A percentile compares a stretch with the other conserved stretches of the same genome.
These are phyloP conservation scores for Clonostachys chloroleuca DNA, from an alignment of 2,329 filamentous ascomycete species.

Conservation along the genomic window DNA sequence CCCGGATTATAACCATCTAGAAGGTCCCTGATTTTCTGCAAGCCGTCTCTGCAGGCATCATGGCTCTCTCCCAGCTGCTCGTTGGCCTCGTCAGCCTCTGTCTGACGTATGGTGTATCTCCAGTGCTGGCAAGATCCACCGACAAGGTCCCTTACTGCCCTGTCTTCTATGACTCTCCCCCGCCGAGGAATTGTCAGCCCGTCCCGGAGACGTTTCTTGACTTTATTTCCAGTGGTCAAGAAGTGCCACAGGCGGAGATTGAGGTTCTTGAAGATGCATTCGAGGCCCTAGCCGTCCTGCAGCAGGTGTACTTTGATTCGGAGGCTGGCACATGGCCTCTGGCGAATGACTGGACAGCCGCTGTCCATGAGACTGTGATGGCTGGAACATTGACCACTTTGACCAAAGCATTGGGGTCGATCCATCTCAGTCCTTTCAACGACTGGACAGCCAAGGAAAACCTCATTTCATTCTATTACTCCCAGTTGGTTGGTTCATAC, in stretches of 20 bases:
- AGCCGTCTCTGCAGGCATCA: too few relatives aligned
- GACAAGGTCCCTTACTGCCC: constrained; percentile 1
- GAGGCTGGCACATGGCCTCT: constrained; percentile 80
- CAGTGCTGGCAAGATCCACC: background rate
- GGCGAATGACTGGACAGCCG: constrained; percentile 90
- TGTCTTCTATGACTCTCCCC: constrained; percentile 1
- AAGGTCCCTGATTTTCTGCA: too few relatives aligned
- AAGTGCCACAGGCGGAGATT: background rate
- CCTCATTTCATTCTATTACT: constrained; percentile 77
- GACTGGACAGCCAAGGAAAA: constrained; percentile 61
- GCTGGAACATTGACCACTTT: constrained; percentile 70
- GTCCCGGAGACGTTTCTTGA: constrained; percentile 1
- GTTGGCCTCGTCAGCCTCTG: background rate
- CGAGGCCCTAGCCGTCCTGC: constrained; percentile 68
- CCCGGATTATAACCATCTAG: too few relatives aligned
- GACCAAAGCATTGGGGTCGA: constrained; percentile 48
- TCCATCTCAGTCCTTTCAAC: constrained; percentile 23
- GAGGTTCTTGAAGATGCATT: constrained; percentile 44
- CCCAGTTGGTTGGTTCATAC: constrained; percentile 72
- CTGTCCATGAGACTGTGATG: constrained; percentile 76
- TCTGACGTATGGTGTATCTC: background rate
- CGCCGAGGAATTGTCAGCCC: background rate
- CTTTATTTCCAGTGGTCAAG: background rate
- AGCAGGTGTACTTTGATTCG: constrained; percentile 70
- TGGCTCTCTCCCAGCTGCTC: too few relatives aligned